phyloP scores from a whole-genome alignment of 768 basidiomycete genomes.

The Mycena filopes region DNA sequence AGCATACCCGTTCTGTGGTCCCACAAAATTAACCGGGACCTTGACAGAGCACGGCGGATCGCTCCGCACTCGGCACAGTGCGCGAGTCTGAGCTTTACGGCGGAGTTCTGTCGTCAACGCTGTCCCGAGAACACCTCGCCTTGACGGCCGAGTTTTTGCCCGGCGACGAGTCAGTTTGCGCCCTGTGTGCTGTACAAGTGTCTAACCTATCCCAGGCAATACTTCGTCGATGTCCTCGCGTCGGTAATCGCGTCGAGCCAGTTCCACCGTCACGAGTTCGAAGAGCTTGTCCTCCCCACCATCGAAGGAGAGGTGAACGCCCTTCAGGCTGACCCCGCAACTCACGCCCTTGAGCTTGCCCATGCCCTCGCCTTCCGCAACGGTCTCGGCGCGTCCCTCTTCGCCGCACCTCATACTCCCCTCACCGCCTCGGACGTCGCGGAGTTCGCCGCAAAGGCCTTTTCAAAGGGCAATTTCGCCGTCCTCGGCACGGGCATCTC shows the following conservation, averaged over 20 bases:
- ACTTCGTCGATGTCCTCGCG: conserved; percentile 91
- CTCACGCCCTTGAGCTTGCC: conserved; percentile 85
- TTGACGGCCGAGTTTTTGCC: conserved; percentile 95
- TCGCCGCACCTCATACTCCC: conserved; percentile 75
- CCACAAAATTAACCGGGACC: background rate
- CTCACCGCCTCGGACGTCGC: conserved; percentile 78
- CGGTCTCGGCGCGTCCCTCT: conserved; percentile 92
- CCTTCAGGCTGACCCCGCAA: conserved; percentile 68
- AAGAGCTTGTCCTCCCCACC: conserved; percentile 77
- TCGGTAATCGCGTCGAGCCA: conserved; percentile 86
- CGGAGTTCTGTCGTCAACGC: conserved; percentile 85
- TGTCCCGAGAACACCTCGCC: conserved; percentile 91
- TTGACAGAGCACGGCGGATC: conserved; percentile 81
- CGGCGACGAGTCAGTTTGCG: conserved; percentile 88
- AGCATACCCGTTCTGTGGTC: conserved; percentile 32
- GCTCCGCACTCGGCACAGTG: conserved; percentile 90
- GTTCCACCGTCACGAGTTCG: conserved; percentile 81
- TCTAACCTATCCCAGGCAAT: conserved; percentile 60
- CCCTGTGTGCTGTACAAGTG: conserved; percentile 1
- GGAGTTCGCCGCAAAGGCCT: conserved; percentile 76
- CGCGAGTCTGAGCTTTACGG: conserved; percentile 95
- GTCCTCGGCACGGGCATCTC: conserved; percentile 91
- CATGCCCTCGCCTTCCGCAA: conserved; percentile 93
- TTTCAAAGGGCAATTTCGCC: conserved; percentile 83
- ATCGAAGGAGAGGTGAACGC: conserved; percentile 76